phyloP scores from a whole-genome alignment of 345 rosid species.

The Cardamine resedifolia region DNA sequence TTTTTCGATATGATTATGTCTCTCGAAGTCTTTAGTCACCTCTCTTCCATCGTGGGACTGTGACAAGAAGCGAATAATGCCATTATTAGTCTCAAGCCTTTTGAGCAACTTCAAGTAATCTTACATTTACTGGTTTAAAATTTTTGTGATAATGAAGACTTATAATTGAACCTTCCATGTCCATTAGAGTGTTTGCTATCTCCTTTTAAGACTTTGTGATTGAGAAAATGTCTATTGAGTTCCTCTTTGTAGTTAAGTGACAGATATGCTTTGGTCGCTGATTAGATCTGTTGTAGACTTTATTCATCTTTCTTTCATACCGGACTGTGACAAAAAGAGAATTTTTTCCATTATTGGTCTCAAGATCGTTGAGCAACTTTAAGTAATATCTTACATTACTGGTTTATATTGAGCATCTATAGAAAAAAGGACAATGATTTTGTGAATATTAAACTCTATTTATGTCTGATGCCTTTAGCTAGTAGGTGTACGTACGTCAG shows the following conservation, averaged over 20 bases:
- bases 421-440: constrained; percentile 12
- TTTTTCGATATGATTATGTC: neutral
- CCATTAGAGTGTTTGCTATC: too few species aligned
- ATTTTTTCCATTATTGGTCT: constrained; percentile 32
- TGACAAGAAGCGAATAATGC: constrained; percentile 24
- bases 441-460: constrained; percentile 23
- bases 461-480: constrained; percentile 15
- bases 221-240: neutral
- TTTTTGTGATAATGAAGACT: too few species aligned
- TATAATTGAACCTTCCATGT: too few species aligned
- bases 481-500: constrained; percentile 38
- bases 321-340: constrained; percentile 19
- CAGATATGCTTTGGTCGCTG: neutral
- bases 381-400: constrained; percentile 19
- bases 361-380: constrained; percentile 23
- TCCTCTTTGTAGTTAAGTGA: neutral
- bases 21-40: neutral
- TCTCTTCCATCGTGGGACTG: constrained; percentile 1
- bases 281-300: neutral
- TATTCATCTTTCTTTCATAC: constrained; percentile 1
- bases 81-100: constrained; percentile 18
- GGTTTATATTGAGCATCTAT: constrained; percentile 39
- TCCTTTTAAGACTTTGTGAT: too few species aligned
- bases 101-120: constrained; percentile 21
- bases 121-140: constrained; percentile 24